phyloP scores from a whole-genome alignment of 331 rosid species.

The Acacia pycnantha region DNA sequence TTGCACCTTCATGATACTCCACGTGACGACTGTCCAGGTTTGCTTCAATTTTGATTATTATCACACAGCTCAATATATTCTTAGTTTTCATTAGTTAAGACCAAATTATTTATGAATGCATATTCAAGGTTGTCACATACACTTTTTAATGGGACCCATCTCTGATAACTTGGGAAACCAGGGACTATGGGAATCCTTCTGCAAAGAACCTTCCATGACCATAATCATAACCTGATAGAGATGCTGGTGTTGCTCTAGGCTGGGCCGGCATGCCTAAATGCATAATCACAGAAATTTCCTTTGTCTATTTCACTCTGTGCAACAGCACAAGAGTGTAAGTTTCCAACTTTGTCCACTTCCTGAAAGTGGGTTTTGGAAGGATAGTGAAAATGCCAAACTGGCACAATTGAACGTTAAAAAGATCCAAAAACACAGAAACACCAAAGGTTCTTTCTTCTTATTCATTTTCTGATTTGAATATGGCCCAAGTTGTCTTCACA shows the following conservation, averaged over 20 bases:
- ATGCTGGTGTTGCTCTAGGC: background rate
- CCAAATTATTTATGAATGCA: background rate
- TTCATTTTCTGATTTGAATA: background rate
- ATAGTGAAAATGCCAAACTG: slow-evolving; percentile 2
- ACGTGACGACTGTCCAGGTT: slow-evolving; percentile 96
- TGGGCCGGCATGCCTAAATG: slow-evolving; percentile 9
- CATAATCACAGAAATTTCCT: slow-evolving; percentile 36
- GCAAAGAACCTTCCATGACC: slow-evolving; percentile 3
- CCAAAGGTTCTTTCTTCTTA: background rate
- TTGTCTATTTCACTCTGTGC: slow-evolving; percentile 1
- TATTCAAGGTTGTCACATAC: background rate
- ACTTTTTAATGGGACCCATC: background rate
- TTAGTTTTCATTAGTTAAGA: background rate
- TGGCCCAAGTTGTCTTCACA: slow-evolving; percentile 29
- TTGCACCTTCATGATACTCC: slow-evolving; percentile 68
- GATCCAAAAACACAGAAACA: background rate
- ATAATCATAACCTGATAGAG: background rate
- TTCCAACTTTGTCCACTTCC: slow-evolving; percentile 11
- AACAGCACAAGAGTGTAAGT: background rate
- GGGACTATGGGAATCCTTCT: background rate
- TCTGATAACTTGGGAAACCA: background rate
- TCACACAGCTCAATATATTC: background rate
- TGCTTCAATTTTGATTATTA: slow-evolving; percentile 11
- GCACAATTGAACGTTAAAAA: background rate
- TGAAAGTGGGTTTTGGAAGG: background rate